These are phyloP conservation scores for Prunus mongolica DNA, from an alignment of 306 rosid species.

Conservation along the genomic window DNA sequence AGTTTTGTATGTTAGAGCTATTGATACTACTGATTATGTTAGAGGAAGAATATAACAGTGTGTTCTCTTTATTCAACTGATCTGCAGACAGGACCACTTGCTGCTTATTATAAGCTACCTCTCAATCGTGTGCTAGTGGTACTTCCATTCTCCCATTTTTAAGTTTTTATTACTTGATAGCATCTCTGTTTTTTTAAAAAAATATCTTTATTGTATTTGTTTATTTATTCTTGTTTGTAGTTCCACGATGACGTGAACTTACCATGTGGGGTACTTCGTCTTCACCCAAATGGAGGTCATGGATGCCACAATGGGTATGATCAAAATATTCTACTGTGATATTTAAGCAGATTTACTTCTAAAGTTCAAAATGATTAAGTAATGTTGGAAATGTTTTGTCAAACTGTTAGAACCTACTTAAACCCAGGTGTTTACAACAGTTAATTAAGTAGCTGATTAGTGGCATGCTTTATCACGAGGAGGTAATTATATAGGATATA, in stretches of 20 bases:
- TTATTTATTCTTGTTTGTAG: conserved; percentile 36
- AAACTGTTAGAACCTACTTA: background rate
- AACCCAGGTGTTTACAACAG: background rate
- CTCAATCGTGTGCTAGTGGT: conserved; percentile 91
- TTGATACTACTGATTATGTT: background rate
- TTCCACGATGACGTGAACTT: conserved; percentile 85
- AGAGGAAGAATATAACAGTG: background rate
- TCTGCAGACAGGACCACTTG: conserved; percentile 77
- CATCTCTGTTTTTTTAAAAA: background rate
- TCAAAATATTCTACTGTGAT: background rate
- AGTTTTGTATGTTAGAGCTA: background rate
- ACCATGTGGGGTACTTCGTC: conserved; percentile 94
- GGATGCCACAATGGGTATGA: conserved; percentile 83
- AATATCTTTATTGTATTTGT: background rate
- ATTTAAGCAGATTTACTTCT: background rate
- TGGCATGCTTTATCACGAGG: background rate
- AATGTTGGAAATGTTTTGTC: background rate
- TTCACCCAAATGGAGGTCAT: conserved; percentile 72
- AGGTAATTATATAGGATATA: background rate
- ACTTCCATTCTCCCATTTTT: conserved; percentile 11
- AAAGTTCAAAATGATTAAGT: background rate
- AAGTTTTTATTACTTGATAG: background rate
- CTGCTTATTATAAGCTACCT: conserved; percentile 94
- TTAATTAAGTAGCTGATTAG: background rate
- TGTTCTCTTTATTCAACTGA: conserved; percentile 20